A percentile compares a stretch with the other conserved stretches of the same genome.
Evolutionary conservation across 148 eudicot species (phyloP).

Genomic region (Camellia japonica): DNA sequence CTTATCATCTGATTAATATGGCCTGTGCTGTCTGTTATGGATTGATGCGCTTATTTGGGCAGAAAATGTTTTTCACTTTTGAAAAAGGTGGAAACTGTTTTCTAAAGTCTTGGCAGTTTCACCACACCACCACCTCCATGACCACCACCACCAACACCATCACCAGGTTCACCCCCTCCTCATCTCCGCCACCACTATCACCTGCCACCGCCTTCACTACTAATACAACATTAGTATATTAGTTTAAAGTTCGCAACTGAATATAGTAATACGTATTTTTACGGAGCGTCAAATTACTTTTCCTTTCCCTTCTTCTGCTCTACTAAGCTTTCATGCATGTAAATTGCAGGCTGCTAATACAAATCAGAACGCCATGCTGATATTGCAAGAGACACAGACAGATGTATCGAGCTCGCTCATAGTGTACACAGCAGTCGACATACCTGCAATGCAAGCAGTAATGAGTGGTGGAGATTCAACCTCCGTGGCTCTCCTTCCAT

Average conservation of each 20-base stretch:
- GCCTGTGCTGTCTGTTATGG: background rate
- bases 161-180: too few relatives aligned
- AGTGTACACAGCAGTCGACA: slow-evolving; percentile 37
- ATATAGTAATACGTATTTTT: too few relatives aligned
- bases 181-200: too few relatives aligned
- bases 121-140: too few relatives aligned
- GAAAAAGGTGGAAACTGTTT: slow-evolving; percentile 6
- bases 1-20: background rate
- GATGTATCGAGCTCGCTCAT: slow-evolving; percentile 40
- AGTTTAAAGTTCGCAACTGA: too few relatives aligned
- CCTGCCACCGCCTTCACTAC: too few relatives aligned
- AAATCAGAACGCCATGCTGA: slow-evolving; percentile 29
- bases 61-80: too few relatives aligned
- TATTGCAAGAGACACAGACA: slow-evolving; percentile 47
- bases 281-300: background rate
- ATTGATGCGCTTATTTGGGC: too few relatives aligned
- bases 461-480: slow-evolving; percentile 48
- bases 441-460: slow-evolving; percentile 29
- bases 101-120: too few relatives aligned
- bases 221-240: too few relatives aligned
- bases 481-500: slow-evolving; percentile 56
- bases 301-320: background rate
- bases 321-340: background rate
- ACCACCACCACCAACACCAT: too few relatives aligned
- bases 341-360: slow-evolving; percentile 22